Percentiles rank a stretch among this genome's conserved stretches.
Evolutionary conservation across 2,329 filamentous ascomycete species (phyloP).

Genomic region (Endocalyx cinctus): DNA sequence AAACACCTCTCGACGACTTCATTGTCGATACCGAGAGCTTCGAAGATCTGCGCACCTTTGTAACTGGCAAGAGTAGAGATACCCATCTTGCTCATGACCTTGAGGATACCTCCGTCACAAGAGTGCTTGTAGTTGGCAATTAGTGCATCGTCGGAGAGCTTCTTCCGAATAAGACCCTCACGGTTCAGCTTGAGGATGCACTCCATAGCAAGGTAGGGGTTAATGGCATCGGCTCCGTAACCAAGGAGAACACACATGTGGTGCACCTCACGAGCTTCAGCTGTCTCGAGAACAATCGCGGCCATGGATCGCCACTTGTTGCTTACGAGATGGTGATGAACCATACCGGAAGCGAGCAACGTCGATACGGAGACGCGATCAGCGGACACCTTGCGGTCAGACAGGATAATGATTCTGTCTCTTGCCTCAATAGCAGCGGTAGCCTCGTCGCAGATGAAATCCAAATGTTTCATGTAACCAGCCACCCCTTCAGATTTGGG

Average conservation of each 20-base stretch:
- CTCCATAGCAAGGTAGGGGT: conserved; percentile 92
- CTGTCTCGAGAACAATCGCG: conserved; percentile 85
- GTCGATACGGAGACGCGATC: conserved; percentile 83
- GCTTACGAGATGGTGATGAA: conserved; percentile 90
- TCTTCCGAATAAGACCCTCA: conserved; percentile 88
- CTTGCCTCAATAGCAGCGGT: conserved; percentile 78
- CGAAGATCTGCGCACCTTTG: conserved; percentile 97
- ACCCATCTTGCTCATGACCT: conserved; percentile 99
- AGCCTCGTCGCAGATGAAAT: conserved; percentile 80
- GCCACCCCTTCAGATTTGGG: conserved; percentile 76
- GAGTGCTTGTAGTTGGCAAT: conserved; percentile 97
- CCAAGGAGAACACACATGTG: conserved; percentile 98
- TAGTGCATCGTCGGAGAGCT: conserved; percentile 73
- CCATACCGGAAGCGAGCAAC: conserved; percentile 83
- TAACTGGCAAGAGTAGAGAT: conserved; percentile 95
- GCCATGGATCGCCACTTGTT: conserved; percentile 93
- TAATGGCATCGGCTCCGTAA: conserved; percentile 90
- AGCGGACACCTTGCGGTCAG: conserved; percentile 78
- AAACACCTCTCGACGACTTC: conserved; percentile 91
- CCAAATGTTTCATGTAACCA: conserved; percentile 82
- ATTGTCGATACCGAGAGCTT: conserved; percentile 90
- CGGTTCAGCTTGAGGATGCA: conserved; percentile 96
- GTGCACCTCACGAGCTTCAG: conserved; percentile 93
- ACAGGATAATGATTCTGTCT: conserved; percentile 83
- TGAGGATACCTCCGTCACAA: conserved; percentile 91